Evolutionary conservation across 805 yeast genomes (phyloP).

Genomic region (Brettanomyces bruxellensis): DNA sequence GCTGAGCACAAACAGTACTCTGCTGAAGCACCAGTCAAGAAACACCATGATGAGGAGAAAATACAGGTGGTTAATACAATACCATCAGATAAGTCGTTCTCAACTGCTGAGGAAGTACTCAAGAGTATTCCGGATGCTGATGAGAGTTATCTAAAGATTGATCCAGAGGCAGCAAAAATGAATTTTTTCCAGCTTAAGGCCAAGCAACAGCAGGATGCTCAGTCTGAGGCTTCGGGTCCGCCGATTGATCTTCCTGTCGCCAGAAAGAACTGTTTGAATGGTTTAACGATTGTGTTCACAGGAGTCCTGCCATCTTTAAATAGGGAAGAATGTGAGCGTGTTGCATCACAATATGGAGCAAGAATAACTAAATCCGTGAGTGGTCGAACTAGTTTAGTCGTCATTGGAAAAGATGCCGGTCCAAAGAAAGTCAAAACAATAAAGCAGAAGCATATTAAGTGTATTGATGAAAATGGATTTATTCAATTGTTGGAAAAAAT

Average conservation of each 20-base stretch:
- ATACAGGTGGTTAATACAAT: not conserved
- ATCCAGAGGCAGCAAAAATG: conserved; percentile 42
- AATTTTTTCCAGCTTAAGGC: conserved; percentile 49
- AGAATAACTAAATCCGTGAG: conserved; percentile 80
- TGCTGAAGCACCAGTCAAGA: not conserved
- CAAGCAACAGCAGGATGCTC: conserved; percentile 26
- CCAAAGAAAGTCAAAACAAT: conserved; percentile 87
- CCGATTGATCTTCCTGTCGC: conserved; percentile 62
- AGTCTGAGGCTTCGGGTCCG: conserved; percentile 18
- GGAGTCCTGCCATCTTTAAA: conserved; percentile 78
- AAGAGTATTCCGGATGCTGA: conserved; percentile 67
- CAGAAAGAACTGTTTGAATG: conserved; percentile 75
- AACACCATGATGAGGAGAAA: not conserved
- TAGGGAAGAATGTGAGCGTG: conserved; percentile 62
- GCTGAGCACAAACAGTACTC: not conserved
- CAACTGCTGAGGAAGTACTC: conserved; percentile 47
- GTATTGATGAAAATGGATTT: conserved; percentile 83
- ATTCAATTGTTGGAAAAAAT: conserved; percentile 59
- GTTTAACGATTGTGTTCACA: conserved; percentile 87
- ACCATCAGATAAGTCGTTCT: not conserved
- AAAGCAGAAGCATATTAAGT: conserved; percentile 61
- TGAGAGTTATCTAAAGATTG: conserved; percentile 25
- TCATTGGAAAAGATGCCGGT: conserved; percentile 93
- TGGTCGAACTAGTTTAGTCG: conserved; percentile 79
- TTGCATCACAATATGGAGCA: conserved; percentile 86